Evolutionary conservation across 257 asterid species (phyloP).

Genomic region (Gentiana macrophylla): DNA sequence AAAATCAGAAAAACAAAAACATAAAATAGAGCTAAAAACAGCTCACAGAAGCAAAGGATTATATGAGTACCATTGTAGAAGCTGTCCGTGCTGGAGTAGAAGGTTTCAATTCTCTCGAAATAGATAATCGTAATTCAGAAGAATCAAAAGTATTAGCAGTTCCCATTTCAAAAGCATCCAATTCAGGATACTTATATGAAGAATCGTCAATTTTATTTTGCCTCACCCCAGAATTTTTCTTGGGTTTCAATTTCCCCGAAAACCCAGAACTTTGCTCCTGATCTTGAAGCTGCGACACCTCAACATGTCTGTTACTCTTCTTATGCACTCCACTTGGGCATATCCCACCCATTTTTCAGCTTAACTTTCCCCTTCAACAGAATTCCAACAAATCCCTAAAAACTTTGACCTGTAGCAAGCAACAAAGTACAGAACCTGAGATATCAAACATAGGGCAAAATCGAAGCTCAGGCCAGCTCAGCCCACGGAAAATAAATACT

Average conservation of each 20-base stretch:
- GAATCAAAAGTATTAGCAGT: conserved; percentile 60
- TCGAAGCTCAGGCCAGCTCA: conserved; percentile 3
- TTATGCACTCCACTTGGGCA: conserved; percentile 66
- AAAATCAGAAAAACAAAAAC: neutral
- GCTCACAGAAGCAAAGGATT: neutral
- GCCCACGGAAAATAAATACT: conserved; percentile 5
- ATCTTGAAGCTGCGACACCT: conserved; percentile 36
- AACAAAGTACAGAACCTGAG: too few relatives aligned
- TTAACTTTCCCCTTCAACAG: conserved; percentile 3
- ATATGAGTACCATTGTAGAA: conserved; percentile 45
- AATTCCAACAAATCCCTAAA: neutral
- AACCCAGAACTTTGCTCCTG: conserved; percentile 46
- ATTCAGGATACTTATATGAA: conserved; percentile 40
- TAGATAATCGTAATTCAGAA: conserved; percentile 54
- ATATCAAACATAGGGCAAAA: neutral
- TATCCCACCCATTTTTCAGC: conserved; percentile 72
- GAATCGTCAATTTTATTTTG: conserved; percentile 30
- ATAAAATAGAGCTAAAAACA: neutral
- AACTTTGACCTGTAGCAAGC: too few relatives aligned
- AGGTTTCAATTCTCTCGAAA: conserved; percentile 61
- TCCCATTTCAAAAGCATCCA: conserved; percentile 35
- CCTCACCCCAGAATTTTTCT: conserved; percentile 38
- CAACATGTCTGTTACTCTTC: conserved; percentile 29
- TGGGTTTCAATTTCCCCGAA: conserved; percentile 62
- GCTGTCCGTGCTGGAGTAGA: conserved; percentile 55